Percentiles rank a stretch among this genome's conserved stretches.
Conservation (phyloP, 345 rosid species). For the Rhodomyrtus tomentosa region DNA sequence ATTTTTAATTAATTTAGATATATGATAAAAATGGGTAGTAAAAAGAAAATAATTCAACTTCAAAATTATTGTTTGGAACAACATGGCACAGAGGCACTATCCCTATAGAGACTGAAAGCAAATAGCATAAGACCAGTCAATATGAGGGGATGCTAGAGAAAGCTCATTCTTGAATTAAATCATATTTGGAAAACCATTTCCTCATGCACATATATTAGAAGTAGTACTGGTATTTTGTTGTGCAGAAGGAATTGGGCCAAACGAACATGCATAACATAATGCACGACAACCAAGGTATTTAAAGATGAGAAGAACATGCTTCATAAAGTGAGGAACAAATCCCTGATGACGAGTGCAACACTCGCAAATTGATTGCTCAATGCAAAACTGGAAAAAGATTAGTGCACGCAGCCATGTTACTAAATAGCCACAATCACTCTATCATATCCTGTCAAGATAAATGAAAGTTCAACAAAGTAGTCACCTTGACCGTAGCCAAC, state of each 20-base stretch:
- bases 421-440: background rate
- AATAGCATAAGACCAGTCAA: background rate
- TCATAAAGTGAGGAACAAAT: background rate
- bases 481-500: slow-evolving; percentile 98
- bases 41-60: background rate
- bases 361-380: background rate
- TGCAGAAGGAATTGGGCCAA: background rate
- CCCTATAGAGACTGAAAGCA: background rate
- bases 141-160: background rate
- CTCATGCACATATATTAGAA: background rate
- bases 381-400: background rate
- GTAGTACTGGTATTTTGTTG: background rate
- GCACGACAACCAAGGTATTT: background rate
- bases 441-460: background rate
- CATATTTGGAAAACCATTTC: background rate
- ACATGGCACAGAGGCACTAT: background rate
- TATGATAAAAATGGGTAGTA: background rate
- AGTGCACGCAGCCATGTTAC: background rate
- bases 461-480: background rate
- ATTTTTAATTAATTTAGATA: background rate
- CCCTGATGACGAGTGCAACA: background rate
- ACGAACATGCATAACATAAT: background rate
- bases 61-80: background rate
- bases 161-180: background rate
- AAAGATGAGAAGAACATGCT: background rate